A percentile compares a stretch with the other conserved stretches of the same genome.
Conservation (phyloP, 2,329 filamentous ascomycete genomes). For the Diaporthe helianthi region DNA sequence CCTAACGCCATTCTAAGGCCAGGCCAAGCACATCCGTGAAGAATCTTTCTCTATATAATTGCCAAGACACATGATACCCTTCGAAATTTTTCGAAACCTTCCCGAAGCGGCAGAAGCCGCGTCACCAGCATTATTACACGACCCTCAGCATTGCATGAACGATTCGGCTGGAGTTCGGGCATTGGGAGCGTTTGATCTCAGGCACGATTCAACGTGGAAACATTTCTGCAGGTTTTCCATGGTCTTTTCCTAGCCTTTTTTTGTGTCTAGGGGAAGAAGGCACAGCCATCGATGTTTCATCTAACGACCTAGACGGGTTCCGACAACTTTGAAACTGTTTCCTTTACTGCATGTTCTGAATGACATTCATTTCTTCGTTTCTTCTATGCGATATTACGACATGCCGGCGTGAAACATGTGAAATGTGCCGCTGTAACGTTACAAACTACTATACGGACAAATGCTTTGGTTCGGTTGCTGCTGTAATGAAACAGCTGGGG, state of each 20-base stretch:
- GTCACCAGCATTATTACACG: constrained; percentile 6
- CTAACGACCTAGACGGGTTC: constrained; percentile 20
- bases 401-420: not conserved
- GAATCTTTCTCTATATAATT: constrained; percentile 29
- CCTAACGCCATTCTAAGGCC: constrained; percentile 40
- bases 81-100: not conserved
- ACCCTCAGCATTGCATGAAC: constrained; percentile 28
- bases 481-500: not conserved
- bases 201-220: constrained; percentile 13
- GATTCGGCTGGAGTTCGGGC: constrained; percentile 28
- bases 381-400: not conserved
- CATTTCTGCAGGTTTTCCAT: not conserved
- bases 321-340: not conserved
- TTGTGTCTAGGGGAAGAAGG: not conserved
- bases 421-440: not conserved
- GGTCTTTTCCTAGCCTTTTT: not conserved
- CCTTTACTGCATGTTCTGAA: constrained; percentile 6
- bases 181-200: constrained; percentile 31
- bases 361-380: constrained; percentile 9
- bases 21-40: not conserved
- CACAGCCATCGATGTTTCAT: not conserved
- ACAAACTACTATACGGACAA: not conserved
- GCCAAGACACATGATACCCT: constrained; percentile 33
- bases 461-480: no score
- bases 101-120: not conserved